These are phyloP conservation scores for Hymenoscyphus fraxineus DNA, from an alignment of 2,329 filamentous ascomycete genomes.

Conservation along the genomic window DNA sequence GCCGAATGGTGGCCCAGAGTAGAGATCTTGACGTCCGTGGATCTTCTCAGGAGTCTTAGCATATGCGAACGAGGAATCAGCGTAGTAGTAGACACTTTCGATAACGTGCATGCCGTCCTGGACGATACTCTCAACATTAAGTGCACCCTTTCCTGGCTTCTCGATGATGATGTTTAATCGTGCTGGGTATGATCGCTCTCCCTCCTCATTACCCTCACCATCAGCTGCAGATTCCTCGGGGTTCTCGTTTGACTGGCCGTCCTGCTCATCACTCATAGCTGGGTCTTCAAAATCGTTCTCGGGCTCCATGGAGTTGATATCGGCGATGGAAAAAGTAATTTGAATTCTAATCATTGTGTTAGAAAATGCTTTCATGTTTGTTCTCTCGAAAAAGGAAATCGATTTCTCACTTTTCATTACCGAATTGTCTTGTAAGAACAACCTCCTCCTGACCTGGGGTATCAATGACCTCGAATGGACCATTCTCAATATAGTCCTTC, in stretches of 20 bases:
- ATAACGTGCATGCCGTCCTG: conserved; percentile 84
- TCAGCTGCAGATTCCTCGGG: conserved; percentile 45
- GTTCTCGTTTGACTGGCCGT: conserved; percentile 50
- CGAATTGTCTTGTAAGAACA: conserved; percentile 74
- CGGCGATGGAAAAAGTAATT: conserved; percentile 79
- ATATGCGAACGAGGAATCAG: conserved; percentile 72
- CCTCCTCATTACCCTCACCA: conserved; percentile 47
- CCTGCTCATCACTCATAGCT: conserved; percentile 51
- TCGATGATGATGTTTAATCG: conserved; percentile 83
- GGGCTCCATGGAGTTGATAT: conserved; percentile 66
- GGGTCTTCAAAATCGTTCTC: conserved; percentile 55
- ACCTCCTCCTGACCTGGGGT: conserved; percentile 83
- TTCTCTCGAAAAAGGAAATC: conserved; percentile 35
- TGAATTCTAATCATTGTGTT: conserved; percentile 55
- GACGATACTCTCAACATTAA: conserved; percentile 81
- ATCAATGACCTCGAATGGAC: conserved; percentile 79
- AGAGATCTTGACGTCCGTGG: conserved; percentile 72
- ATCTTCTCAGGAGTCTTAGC: conserved; percentile 71
- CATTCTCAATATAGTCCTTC: conserved; percentile 84
- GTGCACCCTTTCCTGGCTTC: conserved; percentile 78
- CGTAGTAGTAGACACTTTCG: conserved; percentile 87
- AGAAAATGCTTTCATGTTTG: conserved; percentile 10
- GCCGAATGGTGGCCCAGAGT: conserved; percentile 87
- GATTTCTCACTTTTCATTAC: conserved; percentile 73
- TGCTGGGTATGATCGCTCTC: conserved; percentile 66